Evolutionary conservation across 2,329 filamentous ascomycete species (phyloP).

Genomic region (Gliomastix tumulicola): DNA sequence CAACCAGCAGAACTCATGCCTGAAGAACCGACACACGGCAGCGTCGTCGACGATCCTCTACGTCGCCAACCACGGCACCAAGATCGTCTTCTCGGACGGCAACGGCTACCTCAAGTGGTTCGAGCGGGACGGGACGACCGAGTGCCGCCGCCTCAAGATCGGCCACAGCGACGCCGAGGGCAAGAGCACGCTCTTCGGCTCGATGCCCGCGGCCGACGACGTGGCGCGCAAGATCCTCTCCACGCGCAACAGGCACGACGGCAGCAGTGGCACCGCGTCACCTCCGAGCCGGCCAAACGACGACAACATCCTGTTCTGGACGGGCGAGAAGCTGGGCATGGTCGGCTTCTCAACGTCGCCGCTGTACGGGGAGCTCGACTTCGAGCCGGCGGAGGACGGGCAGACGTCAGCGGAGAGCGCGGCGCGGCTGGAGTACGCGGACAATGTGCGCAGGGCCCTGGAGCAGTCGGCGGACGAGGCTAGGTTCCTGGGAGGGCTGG

Average conservation of each 20-base stretch:
- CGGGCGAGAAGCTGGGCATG: constrained; percentile 74
- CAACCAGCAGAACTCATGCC: constrained; percentile 70
- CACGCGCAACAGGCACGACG: constrained; percentile 31
- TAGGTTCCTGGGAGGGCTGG: constrained; percentile 54
- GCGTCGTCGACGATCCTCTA: constrained; percentile 75
- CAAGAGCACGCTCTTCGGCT: constrained; percentile 42
- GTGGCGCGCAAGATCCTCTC: constrained; percentile 76
- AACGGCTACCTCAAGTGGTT: constrained; percentile 85
- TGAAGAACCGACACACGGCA: constrained; percentile 81
- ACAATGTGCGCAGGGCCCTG: constrained; percentile 67
- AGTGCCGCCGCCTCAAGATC: constrained; percentile 47
- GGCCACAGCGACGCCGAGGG: constrained; percentile 44
- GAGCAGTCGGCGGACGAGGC: constrained; percentile 74
- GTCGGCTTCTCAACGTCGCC: constrained; percentile 52
- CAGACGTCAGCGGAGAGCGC: constrained; percentile 38
- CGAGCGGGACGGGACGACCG: constrained; percentile 70
- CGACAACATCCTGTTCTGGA: constrained; percentile 79
- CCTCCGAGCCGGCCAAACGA: constrained; percentile 34
- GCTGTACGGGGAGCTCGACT: constrained; percentile 41
- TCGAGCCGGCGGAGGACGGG: constrained; percentile 41
- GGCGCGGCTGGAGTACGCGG: constrained; percentile 55
- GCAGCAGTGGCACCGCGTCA: background rate
- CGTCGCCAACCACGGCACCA: constrained; percentile 72
- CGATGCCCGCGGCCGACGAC: constrained; percentile 53
- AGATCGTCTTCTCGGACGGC: constrained; percentile 77